Evolutionary conservation across 306 rosid genomes (phyloP), one percentile per base, ranked within the genome.

Genomic region (Chamaecrista fasciculata): DNA sequence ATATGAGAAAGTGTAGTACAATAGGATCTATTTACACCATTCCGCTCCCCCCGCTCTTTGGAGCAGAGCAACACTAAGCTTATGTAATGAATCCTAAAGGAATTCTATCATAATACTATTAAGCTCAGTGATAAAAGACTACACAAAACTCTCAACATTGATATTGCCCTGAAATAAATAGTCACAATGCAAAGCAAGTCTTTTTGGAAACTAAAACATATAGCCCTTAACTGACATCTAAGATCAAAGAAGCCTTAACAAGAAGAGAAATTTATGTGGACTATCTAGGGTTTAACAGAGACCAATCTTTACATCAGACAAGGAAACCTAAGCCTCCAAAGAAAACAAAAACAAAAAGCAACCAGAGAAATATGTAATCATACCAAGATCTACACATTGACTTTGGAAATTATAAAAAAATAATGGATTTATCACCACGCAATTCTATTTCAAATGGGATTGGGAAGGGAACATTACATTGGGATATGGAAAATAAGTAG

Each of bases 131-230:
- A 52, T 31, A 24, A 24, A n/a, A n/a, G n/a, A n/a, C n/a, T n/a
- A n/a, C n/a, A n/a, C n/a, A n/a, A n/a, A n/a, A n/a, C 14, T 69
- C 70, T 29, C 31, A 60, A 21, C 48, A 42, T 51, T 48, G 71
- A 51, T 53, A 12, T 44, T 62, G 50, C 62, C 65, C 29, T 40
- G 66, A 58, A 58, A 65, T 39, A 72, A 26, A 78, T 57, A 71
- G 29, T 40, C n/a, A n/a, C 40, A 69, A 65, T 39, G 65, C 7
- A 31, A 20, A 40, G 50, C 52, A 59, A 24, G 43, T 7, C 1
- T 14, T 63, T 46, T 56, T 71, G 37, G 69, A 28, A 40, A 47
- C 42, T 44, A 29, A 59, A 50, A 55, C 23, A 55, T 50, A 36
- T 39, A 39, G 14, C 44, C n/a, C n/a, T n/a, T n/a, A n/a, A n/a